Base-by-base conservation (phyloP, 805 yeast genomes). In the Helenozyma rhizophorensis region DNA sequence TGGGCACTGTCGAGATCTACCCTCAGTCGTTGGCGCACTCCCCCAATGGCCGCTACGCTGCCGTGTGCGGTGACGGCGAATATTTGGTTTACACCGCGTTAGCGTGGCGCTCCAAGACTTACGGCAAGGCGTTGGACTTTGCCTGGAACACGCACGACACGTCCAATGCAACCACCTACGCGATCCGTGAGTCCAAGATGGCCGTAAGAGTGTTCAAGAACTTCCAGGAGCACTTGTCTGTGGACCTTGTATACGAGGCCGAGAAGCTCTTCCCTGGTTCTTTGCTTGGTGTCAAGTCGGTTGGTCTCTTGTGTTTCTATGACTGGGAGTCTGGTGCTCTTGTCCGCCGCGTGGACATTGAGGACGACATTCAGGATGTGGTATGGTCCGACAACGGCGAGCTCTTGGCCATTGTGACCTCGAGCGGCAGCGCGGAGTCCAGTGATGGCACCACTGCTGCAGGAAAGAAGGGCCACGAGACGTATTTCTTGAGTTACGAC, bases 61-160 rank as follows among this genome's bases (percentile, higher is more conserved):
- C 97, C 17, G 96, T 93, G 30, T 83, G 90, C 28, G 99, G 99
- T 54, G 98, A 93, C 63, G 97, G 96, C 39, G 99, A 93, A 62
- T 90, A 87, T 58, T 86, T 90, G 49, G 82, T 93, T 34, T 93
- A 90, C 64, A 89, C 97, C 2, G 90, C 98, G 2, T 74, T 93
- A 51, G 97, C 97, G 1, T 93, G 98, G 98, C 79, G 98, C 68
- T 88, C 90, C 53, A 93, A 88, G 65, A 72, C 88, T 30, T 93
- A 84, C 60, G 97, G 97, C 42, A 73, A 76, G 36, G 96, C 95
- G 14, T 64, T 78, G 34, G 97, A 88, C 53, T 87, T 94, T 57
- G 95, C 78, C 26, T 93, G 99, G 99, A 88, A 94, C 40, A 79
- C 83, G 33, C 97, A 90, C 60, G 71, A 67, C 38, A 48, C 51